phyloP scores from a whole-genome alignment of 2,329 filamentous ascomycete genomes.

The Colletotrichum musicola region DNA sequence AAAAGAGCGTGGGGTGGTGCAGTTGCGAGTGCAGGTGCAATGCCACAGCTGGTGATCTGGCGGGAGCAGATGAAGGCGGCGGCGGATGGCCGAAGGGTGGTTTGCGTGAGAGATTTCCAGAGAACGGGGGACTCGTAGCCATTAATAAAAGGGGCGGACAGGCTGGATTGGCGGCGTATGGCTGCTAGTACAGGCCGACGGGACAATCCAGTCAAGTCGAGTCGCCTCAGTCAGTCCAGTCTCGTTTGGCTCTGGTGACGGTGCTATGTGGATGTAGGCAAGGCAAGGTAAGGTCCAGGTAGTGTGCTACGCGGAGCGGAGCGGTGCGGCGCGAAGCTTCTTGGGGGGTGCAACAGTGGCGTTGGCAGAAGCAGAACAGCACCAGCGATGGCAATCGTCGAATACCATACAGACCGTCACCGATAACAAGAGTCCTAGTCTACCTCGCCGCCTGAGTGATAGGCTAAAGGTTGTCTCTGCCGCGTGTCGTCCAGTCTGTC shows the following conservation, averaged over 20 bases:
- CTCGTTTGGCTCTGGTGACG: no score
- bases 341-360: neutral
- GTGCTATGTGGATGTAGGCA: no score
- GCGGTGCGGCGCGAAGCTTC: no score
- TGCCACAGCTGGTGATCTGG: neutral
- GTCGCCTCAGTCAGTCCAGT: neutral
- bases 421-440: no score
- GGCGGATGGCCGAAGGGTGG: neutral
- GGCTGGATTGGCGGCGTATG: constrained; percentile 20
- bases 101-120: constrained; percentile 8
- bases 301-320: no score
- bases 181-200: constrained; percentile 10
- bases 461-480: constrained; percentile 15
- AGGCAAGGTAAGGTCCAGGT: neutral
- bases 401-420: neutral
- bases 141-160: constrained; percentile 26
- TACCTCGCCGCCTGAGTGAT: neutral
- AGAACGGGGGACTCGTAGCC: constrained; percentile 22
- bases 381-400: neutral
- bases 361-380: neutral
- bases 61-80: neutral
- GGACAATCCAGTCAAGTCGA: neutral
- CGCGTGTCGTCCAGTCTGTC: constrained; percentile 8
- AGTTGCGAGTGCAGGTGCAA: no score
- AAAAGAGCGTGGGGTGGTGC: no score